phyloP scores from a whole-genome alignment of 306 rosid species.

The Malus sieversii region DNA sequence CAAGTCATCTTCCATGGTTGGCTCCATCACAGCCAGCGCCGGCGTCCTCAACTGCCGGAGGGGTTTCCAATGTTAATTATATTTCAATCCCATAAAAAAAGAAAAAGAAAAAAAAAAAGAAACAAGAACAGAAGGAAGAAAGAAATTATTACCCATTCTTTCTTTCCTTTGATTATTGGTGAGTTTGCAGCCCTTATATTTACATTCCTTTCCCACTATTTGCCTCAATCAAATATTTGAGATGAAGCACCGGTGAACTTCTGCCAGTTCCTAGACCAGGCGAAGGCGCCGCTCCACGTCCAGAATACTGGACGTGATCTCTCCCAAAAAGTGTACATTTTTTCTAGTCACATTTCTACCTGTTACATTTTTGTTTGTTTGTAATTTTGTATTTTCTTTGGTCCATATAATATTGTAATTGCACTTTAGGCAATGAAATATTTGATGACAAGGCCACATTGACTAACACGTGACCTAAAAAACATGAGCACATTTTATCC shows the following conservation, averaged over 20 bases:
- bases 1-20: conserved; percentile 88
- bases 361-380: neutral
- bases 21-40: conserved; percentile 55
- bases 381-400: neutral
- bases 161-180: conserved; percentile 37
- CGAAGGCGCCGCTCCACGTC: no score
- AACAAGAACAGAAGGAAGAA: conserved; percentile 29
- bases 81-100: conserved; percentile 4
- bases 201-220: conserved; percentile 31
- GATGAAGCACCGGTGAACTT: no score
- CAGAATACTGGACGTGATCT: no score
- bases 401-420: neutral
- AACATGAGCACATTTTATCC: conserved; percentile 14
- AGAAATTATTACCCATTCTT: conserved; percentile 39
- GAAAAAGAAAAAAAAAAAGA: neutral
- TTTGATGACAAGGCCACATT: conserved; percentile 6
- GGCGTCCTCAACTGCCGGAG: conserved; percentile 69
- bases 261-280: no score
- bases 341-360: conserved; percentile 12
- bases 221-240: conserved; percentile 45
- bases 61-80: conserved; percentile 51
- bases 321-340: conserved; percentile 44
- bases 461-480: conserved; percentile 8
- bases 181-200: conserved; percentile 45
- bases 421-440: neutral